These are phyloP conservation scores for Tardiomyces blankii DNA, from an alignment of 1,139 yeast genomes.

Conservation along the genomic window DNA sequence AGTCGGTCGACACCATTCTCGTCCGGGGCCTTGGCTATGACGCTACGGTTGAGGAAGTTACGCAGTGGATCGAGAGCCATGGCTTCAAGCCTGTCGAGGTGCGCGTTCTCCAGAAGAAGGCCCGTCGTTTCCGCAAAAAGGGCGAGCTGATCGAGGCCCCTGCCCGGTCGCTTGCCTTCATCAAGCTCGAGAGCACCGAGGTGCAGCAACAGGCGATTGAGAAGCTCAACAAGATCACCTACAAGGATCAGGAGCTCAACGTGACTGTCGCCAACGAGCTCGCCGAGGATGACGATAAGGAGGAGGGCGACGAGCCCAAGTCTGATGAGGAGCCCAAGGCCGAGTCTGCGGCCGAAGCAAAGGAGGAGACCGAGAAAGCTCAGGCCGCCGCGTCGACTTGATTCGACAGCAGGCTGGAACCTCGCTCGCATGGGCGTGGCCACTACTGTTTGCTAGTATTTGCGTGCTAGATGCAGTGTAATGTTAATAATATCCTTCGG, in stretches of 20 bases:
- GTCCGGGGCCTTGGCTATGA: constrained; percentile 35
- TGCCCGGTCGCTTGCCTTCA: constrained; percentile 36
- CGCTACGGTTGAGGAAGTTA: constrained; percentile 21
- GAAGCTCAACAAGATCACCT: constrained; percentile 28
- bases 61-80: constrained; percentile 13
- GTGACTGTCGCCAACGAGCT: constrained; percentile 15
- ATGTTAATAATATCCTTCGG: too few species aligned
- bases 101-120: constrained; percentile 1
- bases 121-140: constrained; percentile 6
- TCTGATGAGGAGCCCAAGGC: constrained; percentile 1
- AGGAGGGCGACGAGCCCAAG: constrained; percentile 7
- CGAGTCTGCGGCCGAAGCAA: background rate
- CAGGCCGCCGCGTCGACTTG: too few species aligned
- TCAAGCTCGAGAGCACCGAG: constrained; percentile 37
- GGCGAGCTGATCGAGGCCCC: constrained; percentile 8
- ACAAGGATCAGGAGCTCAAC: constrained; percentile 28
- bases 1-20: constrained; percentile 39
- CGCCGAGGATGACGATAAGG: constrained; percentile 7
- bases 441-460: too few species aligned
- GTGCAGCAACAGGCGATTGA: constrained; percentile 36
- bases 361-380: background rate
- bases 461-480: too few species aligned
- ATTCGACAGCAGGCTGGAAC: too few species aligned
- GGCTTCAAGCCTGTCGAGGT: constrained; percentile 4
- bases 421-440: too few species aligned